Percentiles rank a stretch among this genome's conserved stretches.
Conservation (phyloP, 495 filamentous ascomycete species). For the Penicillium pulvis region DNA sequence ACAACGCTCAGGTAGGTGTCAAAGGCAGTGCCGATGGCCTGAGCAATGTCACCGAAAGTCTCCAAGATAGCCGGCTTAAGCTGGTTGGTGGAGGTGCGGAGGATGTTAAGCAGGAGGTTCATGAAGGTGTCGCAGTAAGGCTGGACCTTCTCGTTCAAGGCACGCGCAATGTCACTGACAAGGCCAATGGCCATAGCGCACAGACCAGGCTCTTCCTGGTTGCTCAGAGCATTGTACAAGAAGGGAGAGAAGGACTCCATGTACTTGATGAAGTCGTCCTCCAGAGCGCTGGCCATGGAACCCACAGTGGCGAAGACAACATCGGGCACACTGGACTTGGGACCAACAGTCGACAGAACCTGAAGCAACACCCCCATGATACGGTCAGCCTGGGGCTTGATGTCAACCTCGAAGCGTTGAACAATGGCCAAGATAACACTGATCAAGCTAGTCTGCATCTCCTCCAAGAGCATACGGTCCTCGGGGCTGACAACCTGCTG, state of each 20-base stretch:
- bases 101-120: slow-evolving; percentile 90
- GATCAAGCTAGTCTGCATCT: slow-evolving; percentile 94
- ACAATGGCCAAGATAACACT: slow-evolving; percentile 90
- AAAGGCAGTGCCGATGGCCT: slow-evolving; percentile 90
- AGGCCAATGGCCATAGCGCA: slow-evolving; percentile 98
- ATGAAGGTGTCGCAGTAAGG: slow-evolving; percentile 97
- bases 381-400: slow-evolving; percentile 84
- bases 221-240: slow-evolving; percentile 88
- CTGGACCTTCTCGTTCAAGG: slow-evolving; percentile 83
- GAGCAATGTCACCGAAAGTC: slow-evolving; percentile 96
- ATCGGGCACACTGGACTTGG: slow-evolving; percentile 94
- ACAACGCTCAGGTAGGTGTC: slow-evolving; percentile 91
- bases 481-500: slow-evolving; percentile 94
- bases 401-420: slow-evolving; percentile 87
- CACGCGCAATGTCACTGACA: slow-evolving; percentile 92
- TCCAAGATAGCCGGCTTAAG: slow-evolving; percentile 98
- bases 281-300: slow-evolving; percentile 80
- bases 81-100: slow-evolving; percentile 82
- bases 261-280: slow-evolving; percentile 91
- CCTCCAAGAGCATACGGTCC: slow-evolving; percentile 89
- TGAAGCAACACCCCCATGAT: slow-evolving; percentile 89
- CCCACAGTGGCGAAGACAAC: slow-evolving; percentile 88
- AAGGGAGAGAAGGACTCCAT: slow-evolving; percentile 93
- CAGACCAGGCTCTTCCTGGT: slow-evolving; percentile 90
- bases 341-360: slow-evolving; percentile 72